Evolutionary conservation across 2,329 filamentous ascomycete species (phyloP), one percentile per base, ranked within the genome.

Genomic region (Epichloe coenophiala): DNA sequence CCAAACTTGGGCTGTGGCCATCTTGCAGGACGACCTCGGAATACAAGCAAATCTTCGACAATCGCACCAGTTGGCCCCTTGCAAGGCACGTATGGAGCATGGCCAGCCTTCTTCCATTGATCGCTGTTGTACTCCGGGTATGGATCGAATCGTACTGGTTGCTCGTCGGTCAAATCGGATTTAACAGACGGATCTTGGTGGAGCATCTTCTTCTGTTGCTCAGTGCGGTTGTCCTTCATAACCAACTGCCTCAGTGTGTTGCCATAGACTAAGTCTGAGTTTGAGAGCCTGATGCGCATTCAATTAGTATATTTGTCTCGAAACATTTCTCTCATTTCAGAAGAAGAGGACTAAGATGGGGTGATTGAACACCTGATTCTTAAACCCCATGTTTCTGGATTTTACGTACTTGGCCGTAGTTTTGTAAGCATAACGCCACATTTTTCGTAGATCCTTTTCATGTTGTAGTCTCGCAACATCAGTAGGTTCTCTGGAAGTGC

Each of bases 81-180:
- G 62, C 86, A 90, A 2, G 81, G 65, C 5, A 79, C 72, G 58
- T 83, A 79, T 49, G 74, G 63, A 15, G 81, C 83, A 45, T 75
- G 71, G 55, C 76, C 76, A 33, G 68, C 63, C 45, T 68, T 66
- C 58, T 71, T 75, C 82, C 83, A 89, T 13, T 70, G 65, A 3
- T 70, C 67, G 47, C 73, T 76, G 59, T 86, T 84, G 67, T 88
- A 87, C 15, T 77, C 69, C 1, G 85, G 84, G 55, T 88, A 89
- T 0, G 86, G 86, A 52, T 82, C 74, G 65, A 86, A 88, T 19
- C 75, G 70, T 50, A 77, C 70, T 1, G 80, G 75, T 47, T 71
- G 65, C 42, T 74, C 67, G 12, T 65, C 61, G 49, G 61, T 72
- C 58, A 73, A 77, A 37, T 64, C 64, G 31, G 63, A 55, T 45